A percentile compares a stretch with the other conserved stretches of the same genome.
phyloP scores from a whole-genome alignment of 805 yeast genomes.

The Kuraishia piskuri region DNA sequence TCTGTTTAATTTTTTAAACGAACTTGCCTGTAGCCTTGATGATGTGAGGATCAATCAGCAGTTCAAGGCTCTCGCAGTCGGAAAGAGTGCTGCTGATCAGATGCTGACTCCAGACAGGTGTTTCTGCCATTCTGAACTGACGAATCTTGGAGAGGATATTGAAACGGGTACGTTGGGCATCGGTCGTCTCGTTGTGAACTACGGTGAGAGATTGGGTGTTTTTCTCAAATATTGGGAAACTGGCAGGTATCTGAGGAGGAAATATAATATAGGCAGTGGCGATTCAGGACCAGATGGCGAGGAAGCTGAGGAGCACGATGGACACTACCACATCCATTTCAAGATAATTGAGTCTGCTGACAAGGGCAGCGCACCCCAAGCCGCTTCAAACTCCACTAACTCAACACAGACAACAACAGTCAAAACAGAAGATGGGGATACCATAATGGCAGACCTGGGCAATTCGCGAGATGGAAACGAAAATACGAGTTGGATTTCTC shows the following conservation, averaged over 20 bases:
- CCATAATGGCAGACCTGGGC: not conserved
- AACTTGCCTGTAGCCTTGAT: slow-evolving; percentile 16
- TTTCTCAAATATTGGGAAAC: slow-evolving; percentile 25
- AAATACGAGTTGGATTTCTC: not conserved
- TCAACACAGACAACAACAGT: slow-evolving; percentile 7
- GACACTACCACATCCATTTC: slow-evolving; percentile 16
- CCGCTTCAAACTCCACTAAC: not conserved
- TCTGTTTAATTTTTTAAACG: slow-evolving; percentile 21
- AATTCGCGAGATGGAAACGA: not conserved
- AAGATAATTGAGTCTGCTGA: slow-evolving; percentile 17
- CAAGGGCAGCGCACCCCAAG: not conserved
- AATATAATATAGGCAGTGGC: not conserved
- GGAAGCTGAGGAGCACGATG: not conserved
- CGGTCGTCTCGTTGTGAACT: slow-evolving; percentile 19
- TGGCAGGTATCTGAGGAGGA: slow-evolving; percentile 15
- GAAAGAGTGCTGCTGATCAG: not conserved
- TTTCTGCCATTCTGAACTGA: not conserved
- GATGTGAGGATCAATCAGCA: slow-evolving; percentile 10
- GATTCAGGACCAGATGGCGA: not conserved
- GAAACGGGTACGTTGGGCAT: slow-evolving; percentile 15
- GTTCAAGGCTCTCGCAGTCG: not conserved
- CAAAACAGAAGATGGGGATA: not conserved
- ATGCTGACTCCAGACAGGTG: not conserved
- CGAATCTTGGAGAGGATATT: slow-evolving; percentile 7
- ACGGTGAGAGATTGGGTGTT: slow-evolving; percentile 21